These are phyloP conservation scores for Candida buenavistaensis DNA, from an alignment of 1,139 yeast species.

Conservation along the genomic window DNA sequence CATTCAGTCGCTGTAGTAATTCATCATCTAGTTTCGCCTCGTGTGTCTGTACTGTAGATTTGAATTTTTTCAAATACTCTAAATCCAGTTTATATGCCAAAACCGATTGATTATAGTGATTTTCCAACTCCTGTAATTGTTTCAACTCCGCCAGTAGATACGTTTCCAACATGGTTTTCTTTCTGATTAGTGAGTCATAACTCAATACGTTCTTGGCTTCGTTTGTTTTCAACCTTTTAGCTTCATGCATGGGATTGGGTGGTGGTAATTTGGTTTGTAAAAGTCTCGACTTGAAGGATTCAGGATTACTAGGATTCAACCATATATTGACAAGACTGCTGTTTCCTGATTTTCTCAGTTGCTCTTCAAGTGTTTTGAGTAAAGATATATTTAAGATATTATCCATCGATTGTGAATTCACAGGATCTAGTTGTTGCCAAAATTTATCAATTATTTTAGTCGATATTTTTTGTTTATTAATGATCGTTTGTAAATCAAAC, in stretches of 20 bases:
- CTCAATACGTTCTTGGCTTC: slow-evolving; percentile 30
- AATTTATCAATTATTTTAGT: slow-evolving; percentile 18
- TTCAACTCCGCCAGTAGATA: slow-evolving; percentile 43
- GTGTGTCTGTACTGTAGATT: slow-evolving; percentile 17
- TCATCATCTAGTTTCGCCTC: slow-evolving; percentile 14
- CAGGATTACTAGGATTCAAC: slow-evolving; percentile 24
- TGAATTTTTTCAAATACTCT: slow-evolving; percentile 31
- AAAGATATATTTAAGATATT: slow-evolving; percentile 31
- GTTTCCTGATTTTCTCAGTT: slow-evolving; percentile 25
- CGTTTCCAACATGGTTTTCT: slow-evolving; percentile 36
- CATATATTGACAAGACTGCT: slow-evolving; percentile 30
- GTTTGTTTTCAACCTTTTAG: slow-evolving; percentile 17
- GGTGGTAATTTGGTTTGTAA: slow-evolving; percentile 37
- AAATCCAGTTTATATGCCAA: slow-evolving; percentile 31
- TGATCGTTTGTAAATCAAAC: slow-evolving; percentile 1
- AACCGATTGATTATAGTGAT: slow-evolving; percentile 24
- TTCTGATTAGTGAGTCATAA: slow-evolving; percentile 30
- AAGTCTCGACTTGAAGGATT: slow-evolving; percentile 35
- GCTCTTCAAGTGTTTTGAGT: slow-evolving; percentile 30
- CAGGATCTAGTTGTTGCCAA: slow-evolving; percentile 34
- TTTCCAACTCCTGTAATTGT: slow-evolving; percentile 37
- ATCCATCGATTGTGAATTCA: slow-evolving; percentile 24
- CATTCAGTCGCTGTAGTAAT: slow-evolving; percentile 11
- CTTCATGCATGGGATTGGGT: slow-evolving; percentile 19
- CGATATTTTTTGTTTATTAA: slow-evolving; percentile 5